phyloP scores from a whole-genome alignment of 2,329 filamentous ascomycete species.

The Aspergillus sp. region DNA sequence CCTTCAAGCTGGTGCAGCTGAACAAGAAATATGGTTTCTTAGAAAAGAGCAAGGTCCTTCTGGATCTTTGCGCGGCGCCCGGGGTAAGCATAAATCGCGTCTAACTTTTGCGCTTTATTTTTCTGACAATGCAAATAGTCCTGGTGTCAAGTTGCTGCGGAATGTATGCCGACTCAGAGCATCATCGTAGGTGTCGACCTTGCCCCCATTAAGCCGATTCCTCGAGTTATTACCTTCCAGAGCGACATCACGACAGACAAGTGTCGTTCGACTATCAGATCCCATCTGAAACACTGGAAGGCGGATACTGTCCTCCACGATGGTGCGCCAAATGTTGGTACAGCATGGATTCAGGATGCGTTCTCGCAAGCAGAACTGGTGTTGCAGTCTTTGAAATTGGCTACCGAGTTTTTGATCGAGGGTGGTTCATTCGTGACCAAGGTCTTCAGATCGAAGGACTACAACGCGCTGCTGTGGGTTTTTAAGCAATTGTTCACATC shows the following conservation, averaged over 20 bases:
- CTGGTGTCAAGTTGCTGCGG: constrained; percentile 93
- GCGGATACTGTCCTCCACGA: constrained; percentile 93
- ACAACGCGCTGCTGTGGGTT: constrained; percentile 92
- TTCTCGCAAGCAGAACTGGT: constrained; percentile 95
- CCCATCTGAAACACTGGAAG: constrained; percentile 92
- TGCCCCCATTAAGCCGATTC: constrained; percentile 89
- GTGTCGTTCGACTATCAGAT: constrained; percentile 78
- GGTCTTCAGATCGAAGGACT: constrained; percentile 94
- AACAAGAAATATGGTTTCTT: constrained; percentile 99
- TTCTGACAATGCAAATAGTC: constrained; percentile 46
- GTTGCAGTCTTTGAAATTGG: constrained; percentile 82
- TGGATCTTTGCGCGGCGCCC: constrained; percentile 96
- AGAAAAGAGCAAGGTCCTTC: constrained; percentile 88
- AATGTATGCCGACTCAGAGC: constrained; percentile 84
- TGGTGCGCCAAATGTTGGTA: constrained; percentile 95
- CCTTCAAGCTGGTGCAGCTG: constrained; percentile 95
- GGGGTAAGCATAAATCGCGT: constrained; percentile 52
- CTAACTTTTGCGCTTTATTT: constrained; percentile 1
- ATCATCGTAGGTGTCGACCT: constrained; percentile 93
- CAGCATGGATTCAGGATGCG: constrained; percentile 95
- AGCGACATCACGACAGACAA: constrained; percentile 97
- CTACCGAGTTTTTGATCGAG: constrained; percentile 82
- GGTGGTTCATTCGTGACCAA: constrained; percentile 95
- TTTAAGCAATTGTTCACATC: constrained; percentile 94
- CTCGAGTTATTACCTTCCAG: constrained; percentile 88